A percentile compares a stretch with the other conserved stretches of the same genome.
Conservation (phyloP, 2,329 filamentous ascomycete species). For the Leptographium procerum region DNA sequence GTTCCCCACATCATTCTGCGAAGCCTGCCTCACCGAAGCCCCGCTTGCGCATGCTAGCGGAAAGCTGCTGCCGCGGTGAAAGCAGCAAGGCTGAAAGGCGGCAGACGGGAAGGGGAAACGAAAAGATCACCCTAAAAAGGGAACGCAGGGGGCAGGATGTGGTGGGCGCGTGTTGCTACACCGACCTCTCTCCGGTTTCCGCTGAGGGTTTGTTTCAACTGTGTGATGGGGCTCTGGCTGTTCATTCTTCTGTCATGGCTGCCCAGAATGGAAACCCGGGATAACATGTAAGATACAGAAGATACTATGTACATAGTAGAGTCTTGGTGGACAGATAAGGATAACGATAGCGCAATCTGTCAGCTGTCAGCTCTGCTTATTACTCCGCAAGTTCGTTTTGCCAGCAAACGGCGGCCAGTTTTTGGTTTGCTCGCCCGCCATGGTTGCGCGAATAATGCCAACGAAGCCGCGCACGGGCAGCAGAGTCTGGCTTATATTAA, state of each 20-base stretch:
- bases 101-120: background rate
- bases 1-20: background rate
- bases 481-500: too few relatives aligned
- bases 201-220: background rate
- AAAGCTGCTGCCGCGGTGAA: background rate
- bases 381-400: too few relatives aligned
- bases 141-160: background rate
- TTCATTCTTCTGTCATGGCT: too few relatives aligned
- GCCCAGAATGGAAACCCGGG: background rate
- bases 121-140: background rate
- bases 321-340: too few relatives aligned
- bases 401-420: background rate
- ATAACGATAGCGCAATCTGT: background rate
- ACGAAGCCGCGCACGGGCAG: too few relatives aligned
- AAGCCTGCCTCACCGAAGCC: background rate
- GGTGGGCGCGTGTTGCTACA: background rate
- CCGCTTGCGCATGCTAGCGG: background rate
- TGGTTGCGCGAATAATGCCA: background rate
- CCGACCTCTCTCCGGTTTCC: too few relatives aligned
- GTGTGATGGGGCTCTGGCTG: too few relatives aligned
- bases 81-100: background rate
- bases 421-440: background rate
- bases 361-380: background rate
- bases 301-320: too few relatives aligned
- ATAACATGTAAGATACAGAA: too few relatives aligned